Evolutionary conservation across 352 stramenopile species (phyloP).

Genomic region (Plasmopara halstedii): DNA sequence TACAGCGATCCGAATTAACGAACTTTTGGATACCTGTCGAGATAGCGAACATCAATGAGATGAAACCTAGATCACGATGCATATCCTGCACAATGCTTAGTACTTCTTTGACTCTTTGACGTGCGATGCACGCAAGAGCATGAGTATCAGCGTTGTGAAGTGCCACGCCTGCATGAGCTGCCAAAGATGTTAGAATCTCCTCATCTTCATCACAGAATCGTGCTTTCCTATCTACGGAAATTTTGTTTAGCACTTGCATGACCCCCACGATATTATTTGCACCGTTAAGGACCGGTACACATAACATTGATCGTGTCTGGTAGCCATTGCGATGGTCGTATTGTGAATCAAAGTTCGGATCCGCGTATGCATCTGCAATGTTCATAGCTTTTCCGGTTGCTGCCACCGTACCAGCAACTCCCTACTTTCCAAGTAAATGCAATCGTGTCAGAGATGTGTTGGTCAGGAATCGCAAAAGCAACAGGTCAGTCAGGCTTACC

Average conservation of each 20-base stretch:
- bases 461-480: neutral
- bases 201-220: slow-evolving; percentile 83
- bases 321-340: slow-evolving; percentile 91
- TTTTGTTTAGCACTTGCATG: slow-evolving; percentile 87
- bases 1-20: slow-evolving; percentile 88
- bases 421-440: slow-evolving; percentile 23
- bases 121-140: slow-evolving; percentile 34
- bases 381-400: slow-evolving; percentile 77
- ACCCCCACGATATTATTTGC: slow-evolving; percentile 80
- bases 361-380: slow-evolving; percentile 90
- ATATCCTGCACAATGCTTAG: slow-evolving; percentile 87
- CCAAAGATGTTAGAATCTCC: slow-evolving; percentile 82
- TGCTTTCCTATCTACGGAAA: slow-evolving; percentile 40
- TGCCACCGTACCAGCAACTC: slow-evolving; percentile 85
- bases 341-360: slow-evolving; percentile 88
- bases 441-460: neutral
- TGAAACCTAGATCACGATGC: slow-evolving; percentile 85
- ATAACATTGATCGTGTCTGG: slow-evolving; percentile 88
- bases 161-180: slow-evolving; percentile 77
- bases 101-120: slow-evolving; percentile 71
- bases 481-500: slow-evolving; percentile 14
- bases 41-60: slow-evolving; percentile 88
- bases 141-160: slow-evolving; percentile 82
- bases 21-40: slow-evolving; percentile 82
- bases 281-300: slow-evolving; percentile 77